Evolutionary conservation across 805 yeast species (phyloP).

Genomic region (Ogataea angusta): DNA sequence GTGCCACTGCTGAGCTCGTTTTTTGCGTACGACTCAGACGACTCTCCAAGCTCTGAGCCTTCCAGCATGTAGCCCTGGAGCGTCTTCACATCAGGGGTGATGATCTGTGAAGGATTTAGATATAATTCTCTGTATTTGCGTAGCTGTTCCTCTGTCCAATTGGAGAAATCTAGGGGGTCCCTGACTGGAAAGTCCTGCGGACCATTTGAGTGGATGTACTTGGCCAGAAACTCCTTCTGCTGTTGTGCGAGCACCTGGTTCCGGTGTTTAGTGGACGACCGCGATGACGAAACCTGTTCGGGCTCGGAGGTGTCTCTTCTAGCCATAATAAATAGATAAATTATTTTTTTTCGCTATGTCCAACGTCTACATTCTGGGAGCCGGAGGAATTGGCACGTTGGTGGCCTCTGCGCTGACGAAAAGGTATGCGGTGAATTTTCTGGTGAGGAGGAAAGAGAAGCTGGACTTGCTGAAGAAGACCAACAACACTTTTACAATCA

Average conservation of each 20-base stretch:
- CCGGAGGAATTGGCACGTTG: conserved; percentile 35
- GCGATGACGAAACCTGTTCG: conserved; percentile 21
- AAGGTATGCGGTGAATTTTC: conserved; percentile 22
- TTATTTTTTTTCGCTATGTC: conserved; percentile 1
- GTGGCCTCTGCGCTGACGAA: conserved; percentile 25
- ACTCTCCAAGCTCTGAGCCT: conserved; percentile 64
- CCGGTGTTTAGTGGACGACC: conserved; percentile 57
- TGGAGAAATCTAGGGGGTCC: conserved; percentile 67
- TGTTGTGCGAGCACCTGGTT: conserved; percentile 63
- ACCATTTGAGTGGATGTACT: conserved; percentile 71
- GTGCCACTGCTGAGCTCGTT: conserved; percentile 28
- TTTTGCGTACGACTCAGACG: conserved; percentile 43
- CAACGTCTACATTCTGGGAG: conserved; percentile 29
- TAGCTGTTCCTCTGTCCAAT: conserved; percentile 58
- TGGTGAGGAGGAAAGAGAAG: conserved; percentile 27
- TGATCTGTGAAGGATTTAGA: conserved; percentile 29
- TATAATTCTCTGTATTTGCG: conserved; percentile 64
- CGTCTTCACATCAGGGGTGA: conserved; percentile 62
- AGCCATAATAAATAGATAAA: conserved; percentile 5
- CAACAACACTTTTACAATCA: conserved; percentile 22
- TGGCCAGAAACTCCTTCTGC: conserved; percentile 63
- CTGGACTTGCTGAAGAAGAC: conserved; percentile 17
- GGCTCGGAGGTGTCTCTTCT: conserved; percentile 25
- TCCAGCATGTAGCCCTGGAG: conserved; percentile 67
- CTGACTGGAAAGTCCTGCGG: conserved; percentile 51